These are phyloP conservation scores for Suillus weaverae DNA, from an alignment of 768 basidiomycete genomes.

Conservation along the genomic window DNA sequence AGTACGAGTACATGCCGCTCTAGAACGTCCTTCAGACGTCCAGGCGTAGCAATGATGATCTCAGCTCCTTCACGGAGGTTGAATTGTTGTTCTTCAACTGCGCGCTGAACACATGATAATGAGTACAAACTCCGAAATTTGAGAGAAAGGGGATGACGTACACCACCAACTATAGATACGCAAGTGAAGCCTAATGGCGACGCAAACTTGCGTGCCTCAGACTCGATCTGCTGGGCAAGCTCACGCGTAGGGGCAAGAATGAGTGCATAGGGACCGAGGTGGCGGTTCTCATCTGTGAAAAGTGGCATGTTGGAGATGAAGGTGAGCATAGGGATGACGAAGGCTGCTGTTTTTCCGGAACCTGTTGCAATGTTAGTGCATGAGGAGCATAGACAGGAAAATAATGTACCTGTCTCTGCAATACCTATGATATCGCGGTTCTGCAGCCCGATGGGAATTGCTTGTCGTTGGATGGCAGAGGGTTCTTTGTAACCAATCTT, in stretches of 20 bases:
- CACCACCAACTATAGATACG: conserved; percentile 98
- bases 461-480: conserved; percentile 95
- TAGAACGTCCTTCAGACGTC: conserved; percentile 96
- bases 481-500: conserved; percentile 96
- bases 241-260: conserved; percentile 98
- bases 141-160: conserved; percentile 32
- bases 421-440: conserved; percentile 98
- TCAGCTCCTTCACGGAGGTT: conserved; percentile 97
- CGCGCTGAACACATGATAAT: conserved; percentile 49
- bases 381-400: conserved; percentile 5
- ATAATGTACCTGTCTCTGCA: conserved; percentile 85
- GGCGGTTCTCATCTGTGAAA: conserved; percentile 90
- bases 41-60: conserved; percentile 98
- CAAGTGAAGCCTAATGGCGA: conserved; percentile 86
- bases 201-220: conserved; percentile 91
- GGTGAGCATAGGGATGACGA: conserved; percentile 96
- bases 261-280: conserved; percentile 90
- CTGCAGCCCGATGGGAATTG: conserved; percentile 97
- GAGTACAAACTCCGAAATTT: conserved; percentile 12
- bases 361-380: conserved; percentile 45
- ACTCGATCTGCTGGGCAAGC: conserved; percentile 95
- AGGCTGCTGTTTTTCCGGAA: conserved; percentile 98
- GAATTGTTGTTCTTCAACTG: conserved; percentile 97
- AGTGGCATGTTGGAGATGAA: conserved; percentile 88
- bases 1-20: conserved; percentile 95